Evolutionary conservation across 805 yeast genomes (phyloP), one percentile per base, ranked within the genome.

Genomic region (Torulaspora gathmanii): DNA sequence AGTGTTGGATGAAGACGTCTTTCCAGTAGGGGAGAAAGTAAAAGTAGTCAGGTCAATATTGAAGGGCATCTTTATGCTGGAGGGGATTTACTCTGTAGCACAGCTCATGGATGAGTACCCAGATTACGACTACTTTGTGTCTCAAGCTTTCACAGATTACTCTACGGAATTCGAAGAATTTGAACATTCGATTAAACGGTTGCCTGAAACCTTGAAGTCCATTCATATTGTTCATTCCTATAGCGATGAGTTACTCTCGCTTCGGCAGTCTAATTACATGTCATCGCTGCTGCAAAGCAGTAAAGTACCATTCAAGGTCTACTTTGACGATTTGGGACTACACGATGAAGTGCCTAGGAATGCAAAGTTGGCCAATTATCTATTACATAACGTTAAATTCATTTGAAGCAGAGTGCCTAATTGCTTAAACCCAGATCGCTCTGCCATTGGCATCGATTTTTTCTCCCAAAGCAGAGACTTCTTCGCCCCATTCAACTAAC

Each of bases 401-500:
- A 33, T 25, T 26, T 45, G 46, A 36, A 8, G 11, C 16, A 26
- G 10, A 27, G 16, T 9, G 6, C 16, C 29, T 12, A n/a, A 15
- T 19, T 22, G n/a, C 47, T 52, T 58, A 72, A 16, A 79, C 79
- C 86, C 87, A 82, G 37, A 84, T 71, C 40, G 78, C 82, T 54
- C 73, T 71, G 44, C 90, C 91, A 30, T 77, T 71, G 11, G 63
- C 66, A 45, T 75, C 77, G 72, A 85, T 78, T 69, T 79, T 79
- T 25, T 67, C 63, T 40, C 79, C 84, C 54, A 93, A 73, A 27
- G 72, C 72, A 30, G 74, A 73, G 20, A 91, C 97, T 55, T 82
- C 82, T 44, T 66, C 64, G 55, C 85, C 83, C 99, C 99, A 93
- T 41, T 72, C 74, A 22, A 73, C 72, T 60, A 93, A 75, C 57